A percentile compares a stretch with the other conserved stretches of the same genome.
phyloP scores from a whole-genome alignment of 768 basidiomycete species.

The Tricholoma sp. region DNA sequence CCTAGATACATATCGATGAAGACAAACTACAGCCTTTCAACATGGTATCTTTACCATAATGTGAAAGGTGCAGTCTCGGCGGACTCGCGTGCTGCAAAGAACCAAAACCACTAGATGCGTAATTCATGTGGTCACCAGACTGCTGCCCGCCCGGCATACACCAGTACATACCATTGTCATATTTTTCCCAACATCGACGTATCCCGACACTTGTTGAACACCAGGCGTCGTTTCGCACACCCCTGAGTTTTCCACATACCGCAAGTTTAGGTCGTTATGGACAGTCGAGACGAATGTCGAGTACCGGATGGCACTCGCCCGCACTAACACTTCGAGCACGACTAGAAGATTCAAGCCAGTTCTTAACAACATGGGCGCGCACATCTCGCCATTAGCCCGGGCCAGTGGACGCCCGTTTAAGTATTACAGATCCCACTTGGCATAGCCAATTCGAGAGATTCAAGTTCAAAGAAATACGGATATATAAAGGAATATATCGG shows the following conservation, averaged over 20 bases:
- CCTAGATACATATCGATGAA: slow-evolving; percentile 22
- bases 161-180: slow-evolving; percentile 48
- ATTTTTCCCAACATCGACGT: slow-evolving; percentile 49
- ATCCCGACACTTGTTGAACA: slow-evolving; percentile 57
- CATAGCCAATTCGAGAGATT: no score
- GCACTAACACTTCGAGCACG: neutral
- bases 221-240: slow-evolving; percentile 63
- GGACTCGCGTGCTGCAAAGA: slow-evolving; percentile 57
- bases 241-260: slow-evolving; percentile 53
- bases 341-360: neutral
- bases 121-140: neutral
- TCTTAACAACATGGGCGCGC: neutral
- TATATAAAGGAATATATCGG: no score
- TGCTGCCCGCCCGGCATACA: neutral
- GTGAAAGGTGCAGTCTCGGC: slow-evolving; percentile 64
- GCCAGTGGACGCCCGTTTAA: no score
- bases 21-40: neutral
- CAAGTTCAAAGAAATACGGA: no score
- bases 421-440: no score
- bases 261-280: slow-evolving; percentile 27
- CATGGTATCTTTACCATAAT: slow-evolving; percentile 42
- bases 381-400: no score
- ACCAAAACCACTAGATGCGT: slow-evolving; percentile 60
- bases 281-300: slow-evolving; percentile 17
- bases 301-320: neutral